Evolutionary conservation across 768 basidiomycete species (phyloP).

Genomic region (Filobasidium floriforme): DNA sequence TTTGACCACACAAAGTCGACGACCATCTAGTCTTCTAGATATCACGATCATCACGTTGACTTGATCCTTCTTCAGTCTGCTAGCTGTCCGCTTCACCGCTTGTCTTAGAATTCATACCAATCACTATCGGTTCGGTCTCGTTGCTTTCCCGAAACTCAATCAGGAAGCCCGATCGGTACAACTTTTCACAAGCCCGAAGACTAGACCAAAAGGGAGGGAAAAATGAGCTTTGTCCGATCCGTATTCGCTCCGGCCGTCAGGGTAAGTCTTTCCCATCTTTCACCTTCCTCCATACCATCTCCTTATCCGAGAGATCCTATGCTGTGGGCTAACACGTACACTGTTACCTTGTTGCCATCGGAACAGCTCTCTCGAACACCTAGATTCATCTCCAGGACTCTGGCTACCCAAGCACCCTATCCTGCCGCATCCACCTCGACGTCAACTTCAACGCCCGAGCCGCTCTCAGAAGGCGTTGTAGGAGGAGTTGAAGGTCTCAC

Average conservation of each 20-base stretch:
- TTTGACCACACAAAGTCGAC: not conserved
- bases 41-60: not conserved
- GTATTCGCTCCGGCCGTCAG: not conserved
- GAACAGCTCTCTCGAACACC: conserved; percentile 3
- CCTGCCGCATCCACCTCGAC: not conserved
- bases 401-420: not conserved
- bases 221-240: conserved; percentile 4
- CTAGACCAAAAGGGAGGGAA: not conserved
- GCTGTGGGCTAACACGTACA: too few relatives aligned
- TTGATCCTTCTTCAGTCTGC: too few relatives aligned
- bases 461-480: not conserved
- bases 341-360: not conserved
- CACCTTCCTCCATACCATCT: not conserved
- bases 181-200: too few relatives aligned
- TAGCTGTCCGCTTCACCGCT: too few relatives aligned
- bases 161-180: too few relatives aligned
- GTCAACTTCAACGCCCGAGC: not conserved
- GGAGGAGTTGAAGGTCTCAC: too few relatives aligned
- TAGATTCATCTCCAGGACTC: not conserved
- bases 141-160: too few relatives aligned
- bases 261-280: conserved; percentile 4
- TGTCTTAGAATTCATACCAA: too few relatives aligned
- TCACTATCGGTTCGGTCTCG: too few relatives aligned
- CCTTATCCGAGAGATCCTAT: too few relatives aligned
- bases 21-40: not conserved